A percentile compares a stretch with the other conserved stretches of the same genome.
Conservation (phyloP, 495 filamentous ascomycete species). For the Penicillium pulvis region DNA sequence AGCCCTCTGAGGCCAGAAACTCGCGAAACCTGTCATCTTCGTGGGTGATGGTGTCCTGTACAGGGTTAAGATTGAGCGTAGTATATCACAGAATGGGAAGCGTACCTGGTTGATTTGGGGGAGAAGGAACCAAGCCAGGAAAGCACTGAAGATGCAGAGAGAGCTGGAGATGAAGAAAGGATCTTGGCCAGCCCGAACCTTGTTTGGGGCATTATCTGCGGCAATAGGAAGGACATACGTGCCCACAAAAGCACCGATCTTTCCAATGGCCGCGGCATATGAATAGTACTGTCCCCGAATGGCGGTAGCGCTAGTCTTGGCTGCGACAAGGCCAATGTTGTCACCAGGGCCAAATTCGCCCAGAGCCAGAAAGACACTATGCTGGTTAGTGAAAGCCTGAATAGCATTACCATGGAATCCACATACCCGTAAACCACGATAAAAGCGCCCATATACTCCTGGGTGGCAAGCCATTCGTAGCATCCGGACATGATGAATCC, state of each 20-base stretch:
- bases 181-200: constrained; percentile 66
- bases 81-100: not conserved
- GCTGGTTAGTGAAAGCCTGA: not conserved
- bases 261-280: constrained; percentile 80
- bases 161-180: constrained; percentile 75
- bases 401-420: not conserved
- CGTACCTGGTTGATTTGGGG: constrained; percentile 67
- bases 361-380: constrained; percentile 76
- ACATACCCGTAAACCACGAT: constrained; percentile 67
- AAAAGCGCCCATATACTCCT: constrained; percentile 70
- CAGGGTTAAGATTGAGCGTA: not conserved
- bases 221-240: constrained; percentile 79
- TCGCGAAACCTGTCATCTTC: constrained; percentile 73
- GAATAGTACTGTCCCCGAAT: constrained; percentile 92
- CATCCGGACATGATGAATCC: constrained; percentile 85
- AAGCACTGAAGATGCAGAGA: constrained; percentile 64
- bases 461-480: constrained; percentile 63
- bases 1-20: constrained; percentile 67
- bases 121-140: constrained; percentile 57
- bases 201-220: constrained; percentile 62
- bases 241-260: constrained; percentile 90
- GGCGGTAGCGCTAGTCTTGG: constrained; percentile 84
- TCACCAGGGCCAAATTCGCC: constrained; percentile 88
- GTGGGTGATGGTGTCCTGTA: constrained; percentile 62
- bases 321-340: constrained; percentile 86